phyloP scores from a whole-genome alignment of 2,329 filamentous ascomycete genomes.

The Cladosporium phlei region DNA sequence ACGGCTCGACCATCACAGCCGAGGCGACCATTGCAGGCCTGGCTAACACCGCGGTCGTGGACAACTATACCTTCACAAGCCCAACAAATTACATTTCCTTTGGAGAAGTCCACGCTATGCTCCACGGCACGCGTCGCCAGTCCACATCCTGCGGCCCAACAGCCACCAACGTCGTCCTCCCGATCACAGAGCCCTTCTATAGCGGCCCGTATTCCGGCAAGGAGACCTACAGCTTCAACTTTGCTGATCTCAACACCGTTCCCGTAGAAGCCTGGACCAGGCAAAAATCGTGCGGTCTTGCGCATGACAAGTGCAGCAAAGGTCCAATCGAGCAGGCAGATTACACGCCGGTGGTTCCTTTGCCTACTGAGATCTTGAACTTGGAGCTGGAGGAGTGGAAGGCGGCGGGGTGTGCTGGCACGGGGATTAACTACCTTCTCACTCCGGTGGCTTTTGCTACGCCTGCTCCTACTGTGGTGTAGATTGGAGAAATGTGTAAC shows the following conservation, averaged over 20 bases:
- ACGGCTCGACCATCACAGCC: neutral
- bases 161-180: neutral
- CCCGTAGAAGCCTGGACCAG: neutral
- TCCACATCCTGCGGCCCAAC: neutral
- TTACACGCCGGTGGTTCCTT: neutral
- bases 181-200: neutral
- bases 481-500: too few species aligned
- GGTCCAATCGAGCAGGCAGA: neutral
- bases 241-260: neutral
- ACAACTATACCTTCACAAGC: neutral
- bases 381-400: conserved; percentile 4
- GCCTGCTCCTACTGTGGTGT: conserved; percentile 2
- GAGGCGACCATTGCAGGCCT: neutral
- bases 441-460: conserved; percentile 12
- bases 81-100: neutral
- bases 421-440: neutral
- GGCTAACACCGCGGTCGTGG: neutral
- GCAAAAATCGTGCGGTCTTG: neutral
- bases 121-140: neutral
- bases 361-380: neutral
- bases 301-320: neutral
- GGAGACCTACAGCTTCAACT: neutral
- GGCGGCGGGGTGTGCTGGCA: neutral
- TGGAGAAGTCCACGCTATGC: neutral
- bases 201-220: neutral